These are phyloP conservation scores for Zoysia matrella DNA, from an alignment of 202 grass and related monocot genomes.

Conservation along the genomic window DNA sequence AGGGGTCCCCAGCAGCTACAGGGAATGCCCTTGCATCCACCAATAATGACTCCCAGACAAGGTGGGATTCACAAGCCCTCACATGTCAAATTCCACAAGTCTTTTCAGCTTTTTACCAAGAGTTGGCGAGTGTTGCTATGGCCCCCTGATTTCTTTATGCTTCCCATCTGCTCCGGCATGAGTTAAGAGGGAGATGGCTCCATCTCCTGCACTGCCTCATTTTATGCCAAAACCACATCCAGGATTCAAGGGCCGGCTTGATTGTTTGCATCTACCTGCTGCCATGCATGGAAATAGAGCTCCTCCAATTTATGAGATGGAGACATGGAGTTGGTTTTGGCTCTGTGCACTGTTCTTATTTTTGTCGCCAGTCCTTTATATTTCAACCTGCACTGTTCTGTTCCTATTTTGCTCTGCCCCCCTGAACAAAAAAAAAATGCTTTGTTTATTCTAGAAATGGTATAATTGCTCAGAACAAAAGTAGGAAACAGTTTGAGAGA, in stretches of 20 bases:
- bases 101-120: conserved; percentile 23
- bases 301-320: conserved; percentile 40
- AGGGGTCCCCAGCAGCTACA: conserved; percentile 51
- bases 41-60: conserved; percentile 67
- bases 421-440: background rate
- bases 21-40: conserved; percentile 55
- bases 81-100: conserved; percentile 29
- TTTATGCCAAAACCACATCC: conserved; percentile 47
- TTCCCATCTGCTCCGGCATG: conserved; percentile 40
- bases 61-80: conserved; percentile 64
- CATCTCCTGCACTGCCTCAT: conserved; percentile 50
- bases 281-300: conserved; percentile 43
- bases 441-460: background rate
- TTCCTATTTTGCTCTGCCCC: conserved; percentile 8
- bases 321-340: conserved; percentile 26
- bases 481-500: background rate
- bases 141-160: conserved; percentile 44
- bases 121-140: background rate
- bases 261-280: conserved; percentile 40
- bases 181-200: conserved; percentile 44
- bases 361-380: conserved; percentile 33
- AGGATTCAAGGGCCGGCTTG: conserved; percentile 40
- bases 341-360: conserved; percentile 29
- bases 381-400: conserved; percentile 6
- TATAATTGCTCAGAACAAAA: background rate